Evolutionary conservation across 306 rosid genomes (phyloP), one percentile per base, ranked within the genome.

Genomic region (Cicer arietinum): DNA sequence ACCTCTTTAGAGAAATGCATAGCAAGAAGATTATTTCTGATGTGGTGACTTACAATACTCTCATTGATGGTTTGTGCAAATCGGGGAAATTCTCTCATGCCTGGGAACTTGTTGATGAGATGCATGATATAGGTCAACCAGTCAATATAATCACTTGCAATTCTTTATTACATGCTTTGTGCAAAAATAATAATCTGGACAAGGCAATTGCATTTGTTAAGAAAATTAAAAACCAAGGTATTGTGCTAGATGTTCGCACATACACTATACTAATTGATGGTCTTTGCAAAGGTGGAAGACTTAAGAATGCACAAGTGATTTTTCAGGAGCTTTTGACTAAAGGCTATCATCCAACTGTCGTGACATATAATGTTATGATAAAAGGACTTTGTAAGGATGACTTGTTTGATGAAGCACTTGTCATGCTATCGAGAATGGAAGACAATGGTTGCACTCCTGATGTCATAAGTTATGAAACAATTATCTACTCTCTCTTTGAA

Each of bases 1-100:
- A 6, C 12, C 18, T 59, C 10, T 59, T 59, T 7, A 30, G 12
- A 59, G 6, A 59, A 59, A 59, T 30, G 17, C 43, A 25, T 25
- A 5, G 3, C 17, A 59, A 30, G 40, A 30, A 6, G 7, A 59
- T 30, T 59, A 1, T 11, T 59, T 1, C 65, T 10, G 3, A 35
- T 30, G 13, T 8, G 9, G 16, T 59, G 11, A 25, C 65, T 9
- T 59, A 59, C 5, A 30, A 5, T 59, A 10, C 44, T 5, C 66
- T 60, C 4, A 35, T 60, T 35, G 45, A 60, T 35, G 66, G 66
- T 60, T 60, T 12, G 44, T 60, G 66, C 1, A 60, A 60, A 60
- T 12, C 10, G 2, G 66, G 44, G 20, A 60, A 17, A 60, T 2
- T 60, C 10, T 60, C 44, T 12, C 1, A 7, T 35, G 45, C 20